Evolutionary conservation across 1,284 basidiomycete species (phyloP).

Genomic region (Sporisorium exsertum): DNA sequence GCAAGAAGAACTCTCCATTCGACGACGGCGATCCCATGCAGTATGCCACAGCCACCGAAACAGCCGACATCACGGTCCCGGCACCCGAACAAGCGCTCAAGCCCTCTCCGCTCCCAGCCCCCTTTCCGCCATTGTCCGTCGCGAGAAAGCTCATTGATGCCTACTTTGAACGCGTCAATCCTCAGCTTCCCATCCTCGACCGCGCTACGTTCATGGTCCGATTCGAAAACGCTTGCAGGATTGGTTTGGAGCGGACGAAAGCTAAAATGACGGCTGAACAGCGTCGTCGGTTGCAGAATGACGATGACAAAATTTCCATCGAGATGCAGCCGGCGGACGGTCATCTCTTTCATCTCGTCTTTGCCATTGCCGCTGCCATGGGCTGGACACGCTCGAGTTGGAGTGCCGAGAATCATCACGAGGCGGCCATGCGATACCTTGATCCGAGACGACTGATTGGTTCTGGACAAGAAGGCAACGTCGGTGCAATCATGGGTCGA

Average conservation of each 20-base stretch:
- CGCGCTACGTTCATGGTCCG: conserved; percentile 37
- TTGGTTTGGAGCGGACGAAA: conserved; percentile 29
- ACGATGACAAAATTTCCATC: conserved; percentile 42
- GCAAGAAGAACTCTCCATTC: conserved; percentile 47
- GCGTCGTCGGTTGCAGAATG: conserved; percentile 4
- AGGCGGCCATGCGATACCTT: conserved; percentile 52
- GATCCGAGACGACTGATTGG: conserved; percentile 31
- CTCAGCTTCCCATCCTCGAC: conserved; percentile 48
- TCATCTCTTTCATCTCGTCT: conserved; percentile 53
- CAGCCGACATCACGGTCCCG: conserved; percentile 47
- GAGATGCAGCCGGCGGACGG: conserved; percentile 51
- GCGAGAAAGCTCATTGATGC: conserved; percentile 51
- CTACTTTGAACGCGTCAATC: conserved; percentile 53
- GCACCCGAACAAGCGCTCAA: conserved; percentile 48
- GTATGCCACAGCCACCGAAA: conserved; percentile 51
- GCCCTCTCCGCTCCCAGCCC: conserved; percentile 42
- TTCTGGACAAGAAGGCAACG: conserved; percentile 34
- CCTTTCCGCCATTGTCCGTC: conserved; percentile 46
- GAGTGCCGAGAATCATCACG: conserved; percentile 53
- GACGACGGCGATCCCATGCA: conserved; percentile 52
- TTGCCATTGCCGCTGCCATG: conserved; percentile 53
- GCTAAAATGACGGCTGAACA: conserved; percentile 28
- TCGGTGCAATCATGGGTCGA: conserved; percentile 52
- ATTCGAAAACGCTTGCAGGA: conserved; percentile 42
- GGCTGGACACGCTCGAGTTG: conserved; percentile 45